These are phyloP conservation scores for Penicillium bovifimosum DNA, from an alignment of 495 filamentous ascomycete species.

Conservation along the genomic window DNA sequence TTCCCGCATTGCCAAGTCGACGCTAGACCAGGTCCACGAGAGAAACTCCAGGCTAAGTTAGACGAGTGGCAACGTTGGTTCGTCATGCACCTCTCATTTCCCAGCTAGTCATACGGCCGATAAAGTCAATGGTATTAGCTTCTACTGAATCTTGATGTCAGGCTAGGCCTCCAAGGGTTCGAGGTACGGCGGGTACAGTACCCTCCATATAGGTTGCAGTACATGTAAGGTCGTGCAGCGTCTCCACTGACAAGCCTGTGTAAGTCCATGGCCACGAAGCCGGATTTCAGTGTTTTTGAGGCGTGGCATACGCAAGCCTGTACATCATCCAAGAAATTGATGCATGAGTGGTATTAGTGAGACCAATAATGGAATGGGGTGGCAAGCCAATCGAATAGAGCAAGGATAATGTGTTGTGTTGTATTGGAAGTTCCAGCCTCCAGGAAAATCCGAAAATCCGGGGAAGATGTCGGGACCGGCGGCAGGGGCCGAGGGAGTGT, in stretches of 20 bases:
- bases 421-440: background rate
- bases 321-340: background rate
- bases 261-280: background rate
- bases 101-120: background rate
- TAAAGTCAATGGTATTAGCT: background rate
- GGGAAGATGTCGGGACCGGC: slow-evolving; percentile 5
- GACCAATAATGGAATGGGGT: background rate
- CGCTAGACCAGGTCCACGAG: slow-evolving; percentile 1
- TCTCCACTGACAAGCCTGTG: background rate
- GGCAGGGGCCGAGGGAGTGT: slow-evolving; percentile 3
- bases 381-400: background rate
- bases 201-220: background rate
- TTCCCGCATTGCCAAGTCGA: slow-evolving; percentile 7
- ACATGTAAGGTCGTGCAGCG: slow-evolving; percentile 2
- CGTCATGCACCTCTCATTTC: background rate
- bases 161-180: background rate
- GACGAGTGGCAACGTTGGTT: background rate
- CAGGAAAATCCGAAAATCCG: slow-evolving; percentile 16
- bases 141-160: background rate
- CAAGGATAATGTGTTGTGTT: no score
- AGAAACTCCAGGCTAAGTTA: background rate
- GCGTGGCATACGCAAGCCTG: background rate
- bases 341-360: background rate
- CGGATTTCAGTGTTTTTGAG: background rate
- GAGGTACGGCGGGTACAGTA: background rate